Evolutionary conservation across 257 asterid species (phyloP).

Genomic region (Gardenia jasminoides): DNA sequence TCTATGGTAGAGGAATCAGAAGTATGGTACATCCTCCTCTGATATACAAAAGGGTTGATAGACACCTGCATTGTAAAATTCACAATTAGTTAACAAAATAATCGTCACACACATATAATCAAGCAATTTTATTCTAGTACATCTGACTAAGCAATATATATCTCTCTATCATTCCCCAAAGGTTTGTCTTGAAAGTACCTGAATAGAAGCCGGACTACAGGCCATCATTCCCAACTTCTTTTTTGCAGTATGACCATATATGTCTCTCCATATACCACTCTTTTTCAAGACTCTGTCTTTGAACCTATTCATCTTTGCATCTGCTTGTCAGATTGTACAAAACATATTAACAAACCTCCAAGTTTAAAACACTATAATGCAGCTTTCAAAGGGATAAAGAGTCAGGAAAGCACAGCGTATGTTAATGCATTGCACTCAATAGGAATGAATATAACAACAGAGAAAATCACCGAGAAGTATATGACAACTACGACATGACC

Average conservation of each 20-base stretch:
- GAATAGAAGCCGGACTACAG: conserved; percentile 98
- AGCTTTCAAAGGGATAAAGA: background rate
- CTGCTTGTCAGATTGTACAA: conserved; percentile 64
- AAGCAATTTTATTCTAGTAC: no score
- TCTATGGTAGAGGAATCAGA: no score
- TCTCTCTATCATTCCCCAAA: no score
- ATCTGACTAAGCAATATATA: no score
- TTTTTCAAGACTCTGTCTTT: conserved; percentile 82
- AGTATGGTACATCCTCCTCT: no score
- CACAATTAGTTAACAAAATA: no score
- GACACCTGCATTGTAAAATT: no score
- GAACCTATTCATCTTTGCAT: conserved; percentile 88
- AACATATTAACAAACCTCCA: background rate
- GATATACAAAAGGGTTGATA: no score
- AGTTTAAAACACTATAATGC: background rate
- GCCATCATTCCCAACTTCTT: conserved; percentile 99
- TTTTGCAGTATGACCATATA: conserved; percentile 97
- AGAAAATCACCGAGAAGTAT: background rate
- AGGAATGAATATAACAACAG: background rate
- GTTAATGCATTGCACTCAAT: background rate
- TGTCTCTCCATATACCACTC: conserved; percentile 92
- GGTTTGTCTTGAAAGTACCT: conserved; percentile 47
- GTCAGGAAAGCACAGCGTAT: background rate
- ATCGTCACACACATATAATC: no score
- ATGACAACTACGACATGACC: no score